Base-by-base conservation (phyloP, 192 early-diverging fungal species). In the Backusella mclennaniae region DNA sequence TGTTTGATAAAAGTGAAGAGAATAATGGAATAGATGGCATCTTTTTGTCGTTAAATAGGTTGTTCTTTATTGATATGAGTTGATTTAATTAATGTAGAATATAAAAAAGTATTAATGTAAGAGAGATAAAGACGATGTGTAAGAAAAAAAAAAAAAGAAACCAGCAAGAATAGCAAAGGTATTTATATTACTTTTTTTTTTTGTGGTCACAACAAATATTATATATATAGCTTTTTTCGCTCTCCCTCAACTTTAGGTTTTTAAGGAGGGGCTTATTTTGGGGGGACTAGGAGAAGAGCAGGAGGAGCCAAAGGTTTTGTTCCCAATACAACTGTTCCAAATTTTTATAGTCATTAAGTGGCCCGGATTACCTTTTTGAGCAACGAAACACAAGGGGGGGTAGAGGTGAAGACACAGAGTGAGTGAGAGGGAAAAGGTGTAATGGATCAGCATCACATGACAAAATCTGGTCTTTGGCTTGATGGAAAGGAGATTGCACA, bases 11-110 rank as follows among this genome's bases (percentile, higher is more conserved):
- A 36, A 35, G 70, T 5, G 70, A 39, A 29, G 70, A 72, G 70
- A 72, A 49, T 31, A 44, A 72, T 72, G 41, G 39, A 44, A 72
- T 72, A 9, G 41, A 72, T 26, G 70, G 70, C 70, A 72, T 72
- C 19, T 71, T 71, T 70, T 36, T 21, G 6, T 59, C 42, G 42
- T 44, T 44, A 44, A 44, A 44, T 26, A 26, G n/a, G 4, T 3
- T 26, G 56, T 63, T 29, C 11, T 26, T 63, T 23, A 26, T 63
- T 63, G 26, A 63, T 17, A 19, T 63, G 53, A 29, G 21, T 4
- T 29, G 21, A 63, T 63, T 56, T 29, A 12, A 29, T 63, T 63
- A 9, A 63, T 7, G 53, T 49, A 49, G 29, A 59, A 59, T n/a
- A 59, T 53, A 53, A 53, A 29, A 23, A 19, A 3, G 9, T 26